A percentile compares a stretch with the other conserved stretches of the same genome.
phyloP scores from a whole-genome alignment of 2,329 filamentous ascomycete genomes.

The Lizonia empirigonia region DNA sequence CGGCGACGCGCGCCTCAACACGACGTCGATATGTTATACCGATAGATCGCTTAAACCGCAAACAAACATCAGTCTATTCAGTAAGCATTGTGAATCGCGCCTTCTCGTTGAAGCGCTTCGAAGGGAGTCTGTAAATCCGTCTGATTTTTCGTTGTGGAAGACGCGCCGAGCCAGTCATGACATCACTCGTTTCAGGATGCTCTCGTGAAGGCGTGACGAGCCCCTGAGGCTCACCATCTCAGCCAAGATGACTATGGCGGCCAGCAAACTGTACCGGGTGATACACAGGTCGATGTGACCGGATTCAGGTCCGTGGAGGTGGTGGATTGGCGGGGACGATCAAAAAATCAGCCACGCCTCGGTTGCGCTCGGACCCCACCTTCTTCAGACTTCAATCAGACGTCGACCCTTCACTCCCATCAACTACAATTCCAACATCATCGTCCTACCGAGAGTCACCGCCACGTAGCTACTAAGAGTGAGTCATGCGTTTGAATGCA shows the following conservation, averaged over 20 bases:
- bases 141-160: background rate
- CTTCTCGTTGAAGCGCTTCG: too few relatives aligned
- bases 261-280: background rate
- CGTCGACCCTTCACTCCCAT: background rate
- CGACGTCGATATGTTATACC: too few relatives aligned
- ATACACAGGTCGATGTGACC: background rate
- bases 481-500: too few relatives aligned
- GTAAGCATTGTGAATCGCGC: too few relatives aligned
- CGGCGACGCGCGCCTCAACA: background rate
- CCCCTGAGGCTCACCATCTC: background rate
- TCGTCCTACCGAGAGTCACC: background rate
- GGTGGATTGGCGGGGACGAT: background rate
- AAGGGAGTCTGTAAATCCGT: background rate
- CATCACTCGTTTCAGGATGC: slow-evolving; percentile 13
- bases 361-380: slow-evolving; percentile 8
- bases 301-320: background rate
- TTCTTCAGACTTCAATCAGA: slow-evolving; percentile 3
- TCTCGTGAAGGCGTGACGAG: background rate
- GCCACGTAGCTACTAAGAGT: too few relatives aligned
- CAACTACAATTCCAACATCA: too few relatives aligned
- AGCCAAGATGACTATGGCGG: background rate
- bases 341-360: background rate
- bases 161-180: background rate
- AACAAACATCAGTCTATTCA: too few relatives aligned
- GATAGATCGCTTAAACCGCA: background rate